Base-by-base conservation (phyloP, 163 green algal genomes). In the Scenedesmus sp. region DNA sequence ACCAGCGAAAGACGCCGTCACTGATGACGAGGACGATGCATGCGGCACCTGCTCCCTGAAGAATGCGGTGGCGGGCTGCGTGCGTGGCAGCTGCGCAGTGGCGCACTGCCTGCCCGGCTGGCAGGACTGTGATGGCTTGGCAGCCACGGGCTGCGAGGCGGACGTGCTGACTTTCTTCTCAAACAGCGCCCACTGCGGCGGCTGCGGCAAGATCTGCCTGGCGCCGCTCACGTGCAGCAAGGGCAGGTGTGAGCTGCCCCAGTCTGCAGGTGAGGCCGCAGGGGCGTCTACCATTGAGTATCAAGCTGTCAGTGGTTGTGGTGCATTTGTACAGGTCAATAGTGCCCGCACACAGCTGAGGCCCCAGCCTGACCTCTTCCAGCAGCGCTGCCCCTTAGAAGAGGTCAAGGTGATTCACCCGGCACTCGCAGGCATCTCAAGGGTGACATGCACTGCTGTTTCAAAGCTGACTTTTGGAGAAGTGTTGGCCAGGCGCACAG, bases 91-190 rank as follows among this genome's bases (percentile, higher is more conserved):
- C 7, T 90, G 85, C 30, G 20, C n/a, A 9, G 22, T 85, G 0
- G 15, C 16, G 2, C 20, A 18, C n/a, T 90, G 85, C 46, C 13
- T 33, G 46, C 70, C 85, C 18, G 85, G 85, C 5, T 90, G 85
- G 85, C 49, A 90, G 43, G 72, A 90, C 56, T 90, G 85, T 53
- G 85, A 90, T 26, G 46, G 70, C 20, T 1, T 53, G 6, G 43
- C 70, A 20, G 85, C 18, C 15, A 90, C 78, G 30, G 85, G 85
- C 20, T 90, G 85, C 30, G 85, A 90, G 78, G 85, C 46, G 18
- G n/a, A 79, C 15, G 43, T 59, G n/a, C 72, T 90, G 3, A 40
- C 4, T 0, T 85, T 59, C 40, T 90, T 90, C 35, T 44, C 85
- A 37, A 59, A 85, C 46, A 85, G 18, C n/a, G n/a, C 30, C 5